phyloP scores from a whole-genome alignment of 148 eudicot genomes.

The Chenopodium formosanum region DNA sequence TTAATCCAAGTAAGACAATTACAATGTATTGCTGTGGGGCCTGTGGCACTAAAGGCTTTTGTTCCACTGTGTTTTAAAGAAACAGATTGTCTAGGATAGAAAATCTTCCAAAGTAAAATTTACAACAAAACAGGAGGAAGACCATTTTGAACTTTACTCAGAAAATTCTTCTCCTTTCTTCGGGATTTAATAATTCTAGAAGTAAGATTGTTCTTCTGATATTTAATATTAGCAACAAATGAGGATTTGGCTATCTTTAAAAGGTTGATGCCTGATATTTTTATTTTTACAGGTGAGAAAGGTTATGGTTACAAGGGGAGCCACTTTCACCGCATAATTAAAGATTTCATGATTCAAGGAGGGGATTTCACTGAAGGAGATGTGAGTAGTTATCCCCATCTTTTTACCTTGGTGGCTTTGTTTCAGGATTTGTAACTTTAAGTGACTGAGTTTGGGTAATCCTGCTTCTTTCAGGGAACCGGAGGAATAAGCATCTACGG shows the following conservation, averaged over 20 bases:
- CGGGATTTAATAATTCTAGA: not conserved
- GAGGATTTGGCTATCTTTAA: slow-evolving; percentile 10
- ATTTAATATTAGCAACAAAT: not conserved
- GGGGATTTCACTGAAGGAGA: slow-evolving; percentile 65
- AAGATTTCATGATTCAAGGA: slow-evolving; percentile 63
- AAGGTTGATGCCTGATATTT: not conserved
- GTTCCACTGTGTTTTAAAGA: not conserved
- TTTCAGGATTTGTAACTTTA: not conserved
- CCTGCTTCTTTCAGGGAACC: slow-evolving; percentile 42
- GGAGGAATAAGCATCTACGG: slow-evolving; percentile 65
- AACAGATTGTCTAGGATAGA: not conserved
- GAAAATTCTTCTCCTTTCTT: not conserved
- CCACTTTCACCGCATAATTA: slow-evolving; percentile 56
- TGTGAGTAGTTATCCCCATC: slow-evolving; percentile 23
- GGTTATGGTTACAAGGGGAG: slow-evolving; percentile 58
- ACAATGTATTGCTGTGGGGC: not conserved
- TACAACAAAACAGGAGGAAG: not conserved
- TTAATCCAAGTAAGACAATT: not conserved
- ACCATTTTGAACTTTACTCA: not conserved
- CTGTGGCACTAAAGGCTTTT: not conserved
- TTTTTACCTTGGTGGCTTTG: not conserved
- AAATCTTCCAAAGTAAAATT: not conserved
- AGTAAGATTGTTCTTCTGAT: not conserved
- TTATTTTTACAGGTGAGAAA: slow-evolving; percentile 39
- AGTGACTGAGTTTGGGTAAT: not conserved